A percentile compares a stretch with the other conserved stretches of the same genome.
phyloP scores from a whole-genome alignment of 306 rosid species.

The Glycine latifolia region DNA sequence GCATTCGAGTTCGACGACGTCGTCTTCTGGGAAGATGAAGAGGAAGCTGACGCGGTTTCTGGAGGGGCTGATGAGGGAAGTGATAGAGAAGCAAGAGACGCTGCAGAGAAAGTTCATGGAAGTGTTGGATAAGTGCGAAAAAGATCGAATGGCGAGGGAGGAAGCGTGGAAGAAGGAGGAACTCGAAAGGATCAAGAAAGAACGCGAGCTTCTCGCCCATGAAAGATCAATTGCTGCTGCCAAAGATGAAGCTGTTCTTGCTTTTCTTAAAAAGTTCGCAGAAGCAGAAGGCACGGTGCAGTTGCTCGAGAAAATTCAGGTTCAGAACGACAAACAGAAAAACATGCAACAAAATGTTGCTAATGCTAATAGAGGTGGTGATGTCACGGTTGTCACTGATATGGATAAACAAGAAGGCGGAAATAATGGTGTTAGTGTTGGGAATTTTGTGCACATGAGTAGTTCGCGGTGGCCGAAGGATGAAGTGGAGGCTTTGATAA shows the following conservation, averaged over 20 bases:
- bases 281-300: constrained; percentile 54
- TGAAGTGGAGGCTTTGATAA: constrained; percentile 80
- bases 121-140: constrained; percentile 70
- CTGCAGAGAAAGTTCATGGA: constrained; percentile 74
- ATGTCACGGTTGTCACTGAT: neutral
- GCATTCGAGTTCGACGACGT: constrained; percentile 50
- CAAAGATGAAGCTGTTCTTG: constrained; percentile 78
- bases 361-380: neutral
- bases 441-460: constrained; percentile 54
- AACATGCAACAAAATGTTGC: constrained; percentile 48
- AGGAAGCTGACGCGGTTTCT: constrained; percentile 60
- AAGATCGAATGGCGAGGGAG: constrained; percentile 72
- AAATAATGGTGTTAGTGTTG: constrained; percentile 37
- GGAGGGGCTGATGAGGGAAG: constrained; percentile 70
- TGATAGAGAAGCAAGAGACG: constrained; percentile 73
- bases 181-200: constrained; percentile 64
- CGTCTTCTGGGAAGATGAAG: constrained; percentile 31
- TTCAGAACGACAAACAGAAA: constrained; percentile 20
- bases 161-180: constrained; percentile 82
- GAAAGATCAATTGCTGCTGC: constrained; percentile 80
- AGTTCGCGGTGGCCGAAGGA: constrained; percentile 84
- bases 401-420: constrained; percentile 42
- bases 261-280: constrained; percentile 59
- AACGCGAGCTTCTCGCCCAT: constrained; percentile 69
- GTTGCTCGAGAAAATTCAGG: constrained; percentile 41